Evolutionary conservation across 495 filamentous ascomycete genomes (phyloP).

Genomic region (Penicillium coprophilum): DNA sequence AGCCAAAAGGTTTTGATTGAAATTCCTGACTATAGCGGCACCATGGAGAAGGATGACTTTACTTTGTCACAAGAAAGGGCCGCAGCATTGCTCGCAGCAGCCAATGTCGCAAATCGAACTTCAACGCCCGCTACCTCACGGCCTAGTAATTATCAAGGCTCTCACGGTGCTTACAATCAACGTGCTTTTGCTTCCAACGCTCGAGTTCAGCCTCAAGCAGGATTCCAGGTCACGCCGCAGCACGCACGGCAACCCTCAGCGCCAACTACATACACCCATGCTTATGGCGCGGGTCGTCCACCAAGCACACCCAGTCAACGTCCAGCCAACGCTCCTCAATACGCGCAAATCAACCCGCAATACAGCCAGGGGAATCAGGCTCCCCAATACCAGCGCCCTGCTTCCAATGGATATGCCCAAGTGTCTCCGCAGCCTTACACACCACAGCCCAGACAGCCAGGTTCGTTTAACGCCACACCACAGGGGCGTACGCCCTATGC

Average conservation of each 20-base stretch:
- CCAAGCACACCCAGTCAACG: constrained; percentile 48
- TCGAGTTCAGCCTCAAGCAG: constrained; percentile 32
- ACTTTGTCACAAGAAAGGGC: constrained; percentile 41
- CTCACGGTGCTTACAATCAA: constrained; percentile 37
- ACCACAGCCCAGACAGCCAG: constrained; percentile 41
- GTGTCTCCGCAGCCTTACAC: constrained; percentile 44
- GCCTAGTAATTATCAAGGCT: constrained; percentile 31
- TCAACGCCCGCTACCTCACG: constrained; percentile 34
- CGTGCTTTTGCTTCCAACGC: constrained; percentile 35
- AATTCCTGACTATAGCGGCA: constrained; percentile 68
- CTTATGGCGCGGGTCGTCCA: constrained; percentile 37
- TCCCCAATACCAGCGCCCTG: constrained; percentile 41
- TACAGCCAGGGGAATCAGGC: constrained; percentile 38
- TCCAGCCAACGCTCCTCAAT: constrained; percentile 36
- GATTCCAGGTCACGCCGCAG: constrained; percentile 41
- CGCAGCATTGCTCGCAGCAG: constrained; percentile 30
- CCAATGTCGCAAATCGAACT: constrained; percentile 30
- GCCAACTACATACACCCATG: constrained; percentile 35
- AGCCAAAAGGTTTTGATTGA: constrained; percentile 77
- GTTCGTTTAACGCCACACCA: constrained; percentile 35
- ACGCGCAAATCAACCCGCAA: constrained; percentile 39
- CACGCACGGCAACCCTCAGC: constrained; percentile 44
- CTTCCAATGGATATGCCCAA: constrained; percentile 43
- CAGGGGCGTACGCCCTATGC: constrained; percentile 34
- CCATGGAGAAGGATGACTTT: constrained; percentile 83